Conservation (phyloP, 306 rosid species). For the Potentilla sterilis region DNA sequence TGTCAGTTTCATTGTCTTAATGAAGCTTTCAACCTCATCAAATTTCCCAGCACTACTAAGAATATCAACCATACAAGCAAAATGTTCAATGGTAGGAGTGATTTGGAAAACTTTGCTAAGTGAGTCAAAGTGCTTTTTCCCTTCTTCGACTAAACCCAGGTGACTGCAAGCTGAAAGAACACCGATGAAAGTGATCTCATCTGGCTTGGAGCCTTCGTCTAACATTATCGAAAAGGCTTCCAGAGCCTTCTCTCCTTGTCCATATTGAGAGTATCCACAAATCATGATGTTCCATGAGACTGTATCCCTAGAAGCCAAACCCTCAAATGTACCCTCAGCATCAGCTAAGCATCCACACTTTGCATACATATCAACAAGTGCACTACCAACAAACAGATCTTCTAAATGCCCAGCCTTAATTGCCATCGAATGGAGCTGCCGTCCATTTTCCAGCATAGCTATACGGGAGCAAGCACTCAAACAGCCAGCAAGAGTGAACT, state of each 20-base stretch:
- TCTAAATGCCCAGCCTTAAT: conserved; percentile 30
- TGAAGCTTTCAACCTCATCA: conserved; percentile 36
- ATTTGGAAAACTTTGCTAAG: conserved; percentile 29
- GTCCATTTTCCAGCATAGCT: conserved; percentile 30
- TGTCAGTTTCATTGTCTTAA: conserved; percentile 31
- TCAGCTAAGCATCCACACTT: conserved; percentile 39
- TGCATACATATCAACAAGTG: conserved; percentile 40
- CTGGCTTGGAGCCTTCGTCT: conserved; percentile 30
- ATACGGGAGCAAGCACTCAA: conserved; percentile 40
- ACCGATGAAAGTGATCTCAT: conserved; percentile 37
- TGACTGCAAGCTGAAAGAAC: conserved; percentile 39
- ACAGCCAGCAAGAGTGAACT: conserved; percentile 31
- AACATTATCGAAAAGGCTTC: conserved; percentile 24
- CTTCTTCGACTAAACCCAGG: conserved; percentile 39
- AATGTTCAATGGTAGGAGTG: conserved; percentile 34
- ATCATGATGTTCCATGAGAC: conserved; percentile 40
- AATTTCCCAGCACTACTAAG: conserved; percentile 42
- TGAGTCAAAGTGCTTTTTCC: conserved; percentile 29
- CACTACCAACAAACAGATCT: conserved; percentile 31
- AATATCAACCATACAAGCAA: conserved; percentile 49
- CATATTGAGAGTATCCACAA: conserved; percentile 35
- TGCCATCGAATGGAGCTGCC: conserved; percentile 36
- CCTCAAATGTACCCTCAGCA: conserved; percentile 27
- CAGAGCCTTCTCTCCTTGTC: conserved; percentile 37
- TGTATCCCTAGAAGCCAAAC: conserved; percentile 24